These are phyloP conservation scores for Phaeodactylum tricornutum DNA, from an alignment of 108 stramenopile species.

Conservation along the genomic window DNA sequence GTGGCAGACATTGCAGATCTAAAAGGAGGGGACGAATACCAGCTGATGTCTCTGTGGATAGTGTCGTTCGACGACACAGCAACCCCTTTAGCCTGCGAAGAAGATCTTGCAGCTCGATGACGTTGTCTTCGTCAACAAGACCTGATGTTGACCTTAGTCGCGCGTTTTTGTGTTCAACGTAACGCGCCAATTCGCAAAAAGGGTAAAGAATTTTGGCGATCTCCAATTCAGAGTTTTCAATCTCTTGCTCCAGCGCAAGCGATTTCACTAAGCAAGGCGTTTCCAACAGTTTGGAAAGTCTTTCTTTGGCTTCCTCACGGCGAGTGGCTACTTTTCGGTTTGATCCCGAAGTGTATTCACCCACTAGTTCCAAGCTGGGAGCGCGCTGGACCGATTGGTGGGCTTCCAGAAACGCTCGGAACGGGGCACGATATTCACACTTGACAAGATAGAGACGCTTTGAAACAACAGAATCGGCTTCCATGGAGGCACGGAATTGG, in stretches of 20 bases:
- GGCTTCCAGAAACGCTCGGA: slow-evolving; percentile 76
- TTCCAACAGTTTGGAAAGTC: slow-evolving; percentile 34
- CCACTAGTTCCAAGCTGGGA: slow-evolving; percentile 59
- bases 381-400: slow-evolving; percentile 66
- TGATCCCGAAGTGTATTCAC: slow-evolving; percentile 28
- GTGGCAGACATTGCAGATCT: slow-evolving; percentile 68
- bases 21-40: slow-evolving; percentile 80
- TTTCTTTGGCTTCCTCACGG: slow-evolving; percentile 10
- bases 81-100: slow-evolving; percentile 61
- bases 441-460: slow-evolving; percentile 84
- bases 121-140: slow-evolving; percentile 24
- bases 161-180: slow-evolving; percentile 44
- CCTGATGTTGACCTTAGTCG: slow-evolving; percentile 44
- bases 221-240: slow-evolving; percentile 57
- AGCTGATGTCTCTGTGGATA: slow-evolving; percentile 40
- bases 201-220: slow-evolving; percentile 62
- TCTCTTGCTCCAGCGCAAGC: slow-evolving; percentile 53
- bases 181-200: slow-evolving; percentile 63
- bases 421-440: slow-evolving; percentile 81
- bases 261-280: slow-evolving; percentile 60
- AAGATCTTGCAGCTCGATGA: slow-evolving; percentile 40
- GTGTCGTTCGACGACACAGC: slow-evolving; percentile 47
- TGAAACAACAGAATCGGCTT: slow-evolving; percentile 63
- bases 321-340: slow-evolving; percentile 7
- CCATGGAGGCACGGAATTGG: slow-evolving; percentile 68